Evolutionary conservation across 495 filamentous ascomycete species (phyloP).

Genomic region (Aspergillus kassunensis): DNA sequence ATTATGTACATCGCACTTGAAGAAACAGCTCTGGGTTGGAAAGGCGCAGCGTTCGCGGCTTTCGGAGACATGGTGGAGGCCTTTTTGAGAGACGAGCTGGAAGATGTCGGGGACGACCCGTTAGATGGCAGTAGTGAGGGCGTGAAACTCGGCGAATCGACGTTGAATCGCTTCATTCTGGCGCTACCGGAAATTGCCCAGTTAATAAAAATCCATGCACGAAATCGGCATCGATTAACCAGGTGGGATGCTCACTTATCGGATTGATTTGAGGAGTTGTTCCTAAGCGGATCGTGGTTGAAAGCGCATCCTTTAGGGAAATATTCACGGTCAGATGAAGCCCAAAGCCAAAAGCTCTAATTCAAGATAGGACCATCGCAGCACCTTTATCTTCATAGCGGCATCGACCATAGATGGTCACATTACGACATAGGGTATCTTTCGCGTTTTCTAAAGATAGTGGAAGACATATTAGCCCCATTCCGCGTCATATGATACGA

Average conservation of each 20-base stretch:
- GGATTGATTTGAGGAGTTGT: slow-evolving; percentile 45
- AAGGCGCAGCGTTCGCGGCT: slow-evolving; percentile 83
- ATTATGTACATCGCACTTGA: slow-evolving; percentile 34
- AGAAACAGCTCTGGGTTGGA: slow-evolving; percentile 62
- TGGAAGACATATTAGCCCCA: slow-evolving; percentile 11
- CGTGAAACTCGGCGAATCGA: slow-evolving; percentile 94
- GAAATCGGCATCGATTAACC: neutral
- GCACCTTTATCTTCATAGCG: slow-evolving; percentile 80
- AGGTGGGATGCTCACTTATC: slow-evolving; percentile 49
- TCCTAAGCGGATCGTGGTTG: slow-evolving; percentile 75
- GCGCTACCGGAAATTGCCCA: slow-evolving; percentile 22
- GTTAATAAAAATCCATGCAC: slow-evolving; percentile 9
- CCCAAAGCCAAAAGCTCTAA: neutral
- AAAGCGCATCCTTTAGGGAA: slow-evolving; percentile 68
- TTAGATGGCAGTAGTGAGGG: slow-evolving; percentile 57
- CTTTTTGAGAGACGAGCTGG: slow-evolving; percentile 50
- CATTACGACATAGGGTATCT: slow-evolving; percentile 87
- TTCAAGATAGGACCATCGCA: slow-evolving; percentile 2
- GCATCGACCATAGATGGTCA: slow-evolving; percentile 91
- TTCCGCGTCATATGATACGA: too few species aligned
- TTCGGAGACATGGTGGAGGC: slow-evolving; percentile 74
- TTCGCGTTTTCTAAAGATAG: slow-evolving; percentile 58
- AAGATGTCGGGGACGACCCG: slow-evolving; percentile 33
- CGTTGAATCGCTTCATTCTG: slow-evolving; percentile 80
- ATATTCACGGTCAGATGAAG: slow-evolving; percentile 26